These are phyloP conservation scores for Fonsecaea nubica DNA, from an alignment of 2,329 filamentous ascomycete species.

Conservation along the genomic window DNA sequence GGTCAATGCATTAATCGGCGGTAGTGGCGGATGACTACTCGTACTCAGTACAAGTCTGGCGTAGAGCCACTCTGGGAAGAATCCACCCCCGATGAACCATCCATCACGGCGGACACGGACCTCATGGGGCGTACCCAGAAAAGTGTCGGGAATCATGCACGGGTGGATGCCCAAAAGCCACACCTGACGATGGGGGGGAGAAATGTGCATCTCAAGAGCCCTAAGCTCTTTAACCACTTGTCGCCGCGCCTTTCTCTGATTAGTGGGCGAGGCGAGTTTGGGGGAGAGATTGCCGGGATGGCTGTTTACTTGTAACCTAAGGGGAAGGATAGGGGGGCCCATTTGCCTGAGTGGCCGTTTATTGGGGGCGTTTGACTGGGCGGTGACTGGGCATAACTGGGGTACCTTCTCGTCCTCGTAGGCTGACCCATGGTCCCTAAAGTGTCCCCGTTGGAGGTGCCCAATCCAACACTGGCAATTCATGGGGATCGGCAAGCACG, in stretches of 20 bases:
- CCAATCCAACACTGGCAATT: background rate
- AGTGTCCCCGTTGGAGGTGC: background rate
- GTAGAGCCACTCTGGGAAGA: background rate
- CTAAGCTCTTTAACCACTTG: background rate
- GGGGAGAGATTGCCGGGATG: conserved; percentile 4
- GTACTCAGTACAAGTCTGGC: no score
- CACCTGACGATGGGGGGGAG: background rate
- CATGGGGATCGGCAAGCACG: background rate
- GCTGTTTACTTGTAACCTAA: background rate
- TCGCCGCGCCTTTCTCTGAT: background rate
- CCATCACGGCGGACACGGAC: background rate
- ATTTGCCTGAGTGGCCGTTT: background rate
- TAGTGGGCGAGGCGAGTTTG: background rate
- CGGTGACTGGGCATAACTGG: no score
- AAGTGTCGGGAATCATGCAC: background rate
- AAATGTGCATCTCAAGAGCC: background rate
- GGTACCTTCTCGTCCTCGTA: no score
- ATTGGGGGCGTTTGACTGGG: background rate
- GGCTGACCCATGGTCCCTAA: background rate
- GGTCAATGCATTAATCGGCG: background rate
- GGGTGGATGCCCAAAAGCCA: background rate
- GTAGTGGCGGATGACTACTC: background rate
- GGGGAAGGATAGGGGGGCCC: background rate
- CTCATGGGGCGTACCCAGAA: background rate
- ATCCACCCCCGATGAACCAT: background rate